These are phyloP conservation scores for Fomes fomentarius DNA, from an alignment of 1,284 basidiomycete genomes.

Conservation along the genomic window DNA sequence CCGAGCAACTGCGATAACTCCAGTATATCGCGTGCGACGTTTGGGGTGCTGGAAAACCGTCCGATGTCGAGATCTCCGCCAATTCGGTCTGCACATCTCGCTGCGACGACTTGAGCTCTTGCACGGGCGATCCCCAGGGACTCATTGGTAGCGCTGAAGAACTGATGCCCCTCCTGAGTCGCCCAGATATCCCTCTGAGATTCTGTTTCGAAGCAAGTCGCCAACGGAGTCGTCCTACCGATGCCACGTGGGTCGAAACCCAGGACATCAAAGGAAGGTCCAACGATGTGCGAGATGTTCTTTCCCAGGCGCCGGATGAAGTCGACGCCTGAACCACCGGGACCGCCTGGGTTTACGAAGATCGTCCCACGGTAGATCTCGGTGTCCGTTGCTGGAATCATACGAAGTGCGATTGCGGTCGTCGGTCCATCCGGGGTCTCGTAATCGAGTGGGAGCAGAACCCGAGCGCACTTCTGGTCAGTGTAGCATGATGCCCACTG, in stretches of 20 bases:
- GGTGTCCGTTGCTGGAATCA: slow-evolving; percentile 29
- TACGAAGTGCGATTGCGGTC: slow-evolving; percentile 40
- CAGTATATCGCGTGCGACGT: slow-evolving; percentile 53
- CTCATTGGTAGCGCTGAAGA: slow-evolving; percentile 5
- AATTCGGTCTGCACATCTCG: slow-evolving; percentile 14
- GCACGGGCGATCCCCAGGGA: slow-evolving; percentile 7
- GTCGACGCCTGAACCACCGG: slow-evolving; percentile 49
- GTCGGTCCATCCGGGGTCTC: slow-evolving; percentile 30
- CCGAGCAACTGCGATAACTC: slow-evolving; percentile 47
- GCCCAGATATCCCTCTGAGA: slow-evolving; percentile 18
- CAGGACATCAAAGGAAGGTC: slow-evolving; percentile 46
- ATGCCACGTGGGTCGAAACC: slow-evolving; percentile 37
- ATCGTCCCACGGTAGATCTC: slow-evolving; percentile 46
- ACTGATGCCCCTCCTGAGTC: not conserved
- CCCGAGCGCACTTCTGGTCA: slow-evolving; percentile 27
- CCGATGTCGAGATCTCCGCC: slow-evolving; percentile 34
- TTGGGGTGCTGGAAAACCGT: slow-evolving; percentile 44
- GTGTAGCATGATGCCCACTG: slow-evolving; percentile 28
- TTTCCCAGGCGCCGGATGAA: slow-evolving; percentile 33
- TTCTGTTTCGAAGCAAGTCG: slow-evolving; percentile 20
- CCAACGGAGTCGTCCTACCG: slow-evolving; percentile 17
- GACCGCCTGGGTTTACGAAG: slow-evolving; percentile 56
- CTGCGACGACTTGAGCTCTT: slow-evolving; percentile 7
- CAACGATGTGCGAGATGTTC: slow-evolving; percentile 39
- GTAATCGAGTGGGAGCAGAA: slow-evolving; percentile 42